Base-by-base conservation (phyloP, 768 basidiomycete species). In the Mycena polygramma region DNA sequence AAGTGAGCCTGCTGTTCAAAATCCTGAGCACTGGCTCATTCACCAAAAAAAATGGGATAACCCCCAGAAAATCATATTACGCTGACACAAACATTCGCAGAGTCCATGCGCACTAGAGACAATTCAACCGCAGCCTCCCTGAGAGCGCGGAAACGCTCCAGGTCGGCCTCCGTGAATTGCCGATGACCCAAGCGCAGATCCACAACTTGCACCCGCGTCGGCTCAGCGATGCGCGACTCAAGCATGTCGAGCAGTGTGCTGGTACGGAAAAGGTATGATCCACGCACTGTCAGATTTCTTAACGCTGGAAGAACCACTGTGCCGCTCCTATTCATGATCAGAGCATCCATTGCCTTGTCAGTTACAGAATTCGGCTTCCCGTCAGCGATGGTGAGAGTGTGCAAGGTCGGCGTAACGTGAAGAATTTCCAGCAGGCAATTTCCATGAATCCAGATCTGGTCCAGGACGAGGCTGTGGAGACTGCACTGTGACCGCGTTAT, bases 261-360 rank as follows among this genome's bases (percentile, higher is more conserved):
- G 49, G 37, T 62, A 26, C 36, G 51, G 49, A 62, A 62, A 37
- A 62, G 61, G 37, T 62, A 62, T n/a, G 61, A 52, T 51, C 61
- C 61, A n/a, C 48, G 35, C 30, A 61, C 46, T n/a, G 48, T 22
- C 8, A 61, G 59, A 51, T 36, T 48, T 17, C 46, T 49, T 35
- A 61, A n/a, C 2, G 46, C 30, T 20, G 59, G 59, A 61, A 61
- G 59, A 30, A 6, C 30, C 30, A 30, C 30, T 30, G 30, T 30
- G 30, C 30, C 2, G 30, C 6, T 30, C 30, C 30, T 39, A 57
- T 39, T 39, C 22, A 57, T 24, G 22, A 43, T 37, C 2, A 57
- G 57, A 15, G 39, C 57, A 5, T 43, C 57, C n/a, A 57, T 24
- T 37, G 39, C 57, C 37, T 13, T 57, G n/a, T 57, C 57, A 14